phyloP scores from a whole-genome alignment of 2,329 filamentous ascomycete genomes.

The Exophiala viscosa region DNA sequence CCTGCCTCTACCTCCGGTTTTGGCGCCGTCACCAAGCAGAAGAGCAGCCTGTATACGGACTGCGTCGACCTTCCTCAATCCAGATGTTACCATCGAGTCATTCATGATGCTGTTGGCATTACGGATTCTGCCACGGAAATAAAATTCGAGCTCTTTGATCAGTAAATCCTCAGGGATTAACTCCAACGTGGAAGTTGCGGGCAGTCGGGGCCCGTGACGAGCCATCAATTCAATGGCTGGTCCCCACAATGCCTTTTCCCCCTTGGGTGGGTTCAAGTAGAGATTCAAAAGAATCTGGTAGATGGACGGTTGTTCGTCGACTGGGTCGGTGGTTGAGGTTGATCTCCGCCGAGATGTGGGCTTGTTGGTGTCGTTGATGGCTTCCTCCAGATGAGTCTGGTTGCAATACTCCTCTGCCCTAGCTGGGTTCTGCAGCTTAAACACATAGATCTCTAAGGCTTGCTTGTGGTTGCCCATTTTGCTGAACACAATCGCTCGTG shows the following conservation, averaged over 20 bases:
- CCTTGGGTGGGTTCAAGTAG: conserved; percentile 76
- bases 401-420: conserved; percentile 98
- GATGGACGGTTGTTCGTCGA: conserved; percentile 67
- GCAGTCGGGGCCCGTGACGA: conserved; percentile 85
- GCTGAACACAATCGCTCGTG: conserved; percentile 82
- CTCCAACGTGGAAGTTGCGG: conserved; percentile 77
- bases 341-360: conserved; percentile 37
- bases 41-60: conserved; percentile 72
- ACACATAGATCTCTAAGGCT: conserved; percentile 95
- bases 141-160: conserved; percentile 75
- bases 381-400: conserved; percentile 65
- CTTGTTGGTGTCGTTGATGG: conserved; percentile 33
- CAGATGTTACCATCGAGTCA: conserved; percentile 71
- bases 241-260: conserved; percentile 66
- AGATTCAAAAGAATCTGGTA: conserved; percentile 88
- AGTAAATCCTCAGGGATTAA: conserved; percentile 79
- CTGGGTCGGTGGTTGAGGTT: conserved; percentile 45
- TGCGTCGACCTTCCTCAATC: conserved; percentile 72
- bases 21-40: conserved; percentile 64
- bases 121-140: conserved; percentile 88
- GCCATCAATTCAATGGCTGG: conserved; percentile 86
- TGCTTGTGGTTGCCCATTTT: conserved; percentile 96
- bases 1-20: conserved; percentile 53
- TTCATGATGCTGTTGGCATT: conserved; percentile 78
- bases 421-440: conserved; percentile 77